Conservation (phyloP, 305 asterid genomes). For the Fraxinus velutina region DNA sequence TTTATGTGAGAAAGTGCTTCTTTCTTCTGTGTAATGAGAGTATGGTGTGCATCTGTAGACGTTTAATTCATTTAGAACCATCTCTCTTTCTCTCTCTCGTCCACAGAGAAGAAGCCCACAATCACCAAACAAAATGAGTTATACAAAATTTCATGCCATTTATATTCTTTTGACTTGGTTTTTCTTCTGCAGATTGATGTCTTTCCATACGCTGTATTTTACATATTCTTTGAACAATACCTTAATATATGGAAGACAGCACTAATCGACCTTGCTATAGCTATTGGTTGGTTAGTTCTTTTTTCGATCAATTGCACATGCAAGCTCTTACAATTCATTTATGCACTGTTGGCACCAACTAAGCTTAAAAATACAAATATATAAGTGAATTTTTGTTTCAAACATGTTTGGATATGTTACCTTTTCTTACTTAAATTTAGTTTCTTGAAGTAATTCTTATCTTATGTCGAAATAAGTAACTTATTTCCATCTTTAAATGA, state of each 20-base stretch:
- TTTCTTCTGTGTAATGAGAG: not conserved
- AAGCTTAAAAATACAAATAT: not conserved
- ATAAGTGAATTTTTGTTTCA: not conserved
- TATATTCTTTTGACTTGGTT: slow-evolving; percentile 12
- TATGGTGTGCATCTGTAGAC: not conserved
- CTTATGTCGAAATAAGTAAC: not conserved
- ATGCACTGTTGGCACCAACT: not conserved
- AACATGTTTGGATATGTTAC: not conserved
- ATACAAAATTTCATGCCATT: slow-evolving; percentile 9
- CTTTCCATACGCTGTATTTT: slow-evolving; percentile 84
- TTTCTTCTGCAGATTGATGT: slow-evolving; percentile 67
- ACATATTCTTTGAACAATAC: slow-evolving; percentile 92
- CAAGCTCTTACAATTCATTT: not conserved
- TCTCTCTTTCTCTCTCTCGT: not conserved
- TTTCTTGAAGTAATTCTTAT: not conserved
- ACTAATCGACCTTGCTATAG: slow-evolving; percentile 74
- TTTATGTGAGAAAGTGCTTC: not conserved
- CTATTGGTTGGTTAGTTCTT: slow-evolving; percentile 59
- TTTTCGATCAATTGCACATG: not conserved
- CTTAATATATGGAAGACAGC: slow-evolving; percentile 91
- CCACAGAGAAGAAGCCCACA: not conserved
- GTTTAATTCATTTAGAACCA: not conserved
- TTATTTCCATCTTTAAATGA: not conserved
- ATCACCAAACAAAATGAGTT: not conserved
- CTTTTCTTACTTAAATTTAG: not conserved